Base-by-base conservation (phyloP, 192 early-diverging fungal genomes). In the Backusella macrospora region DNA sequence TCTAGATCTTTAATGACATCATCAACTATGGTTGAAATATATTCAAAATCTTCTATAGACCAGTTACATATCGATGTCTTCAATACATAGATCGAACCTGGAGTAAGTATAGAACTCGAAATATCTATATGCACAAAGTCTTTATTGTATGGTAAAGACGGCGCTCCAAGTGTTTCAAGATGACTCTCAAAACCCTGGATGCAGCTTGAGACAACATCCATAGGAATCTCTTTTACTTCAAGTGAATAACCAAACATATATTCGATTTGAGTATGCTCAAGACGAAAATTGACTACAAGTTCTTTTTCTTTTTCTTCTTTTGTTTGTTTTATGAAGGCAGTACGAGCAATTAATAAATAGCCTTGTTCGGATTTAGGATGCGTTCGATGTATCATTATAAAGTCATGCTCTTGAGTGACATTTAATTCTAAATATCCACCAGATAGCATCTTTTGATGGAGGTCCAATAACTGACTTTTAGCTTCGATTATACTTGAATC, bases 391-490 rank as follows among this genome's bases (percentile, higher is more conserved):
- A 99, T 87, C 6, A 94, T 93, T 44, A 98, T 91, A 72, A 92
- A 98, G 85, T 97, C 95, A 72, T 91, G 89, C 75, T 98, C 96
- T 65, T 98, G 96, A 78, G 98, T 90, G 26, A 99, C 95, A 84
- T 99, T 95, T 21, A 95, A 91, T 74, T 99, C 98, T 8, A 85
- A 85, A 80, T 89, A 98, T 5, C 92, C 92, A 69, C 95, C 84
- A 18, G 90, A 76, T 0, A 95, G 89, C 88, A 99, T 90, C 72
- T 96, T 90, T 7, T 83, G 77, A 77, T 98, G 98, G 40, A 96
- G 79, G 34, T 72, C 76, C 73, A 95, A 89, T 29, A 99, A 82
- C 39, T 83, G 81, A 15, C 86, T 84, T 77, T 95, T 96, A 16
- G 92, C 88, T 44, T 78, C 79, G 18, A 80, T 82, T 40, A 94